Conservation (phyloP, 2,329 filamentous ascomycete genomes). For the Hirsutella minnesotensis region DNA sequence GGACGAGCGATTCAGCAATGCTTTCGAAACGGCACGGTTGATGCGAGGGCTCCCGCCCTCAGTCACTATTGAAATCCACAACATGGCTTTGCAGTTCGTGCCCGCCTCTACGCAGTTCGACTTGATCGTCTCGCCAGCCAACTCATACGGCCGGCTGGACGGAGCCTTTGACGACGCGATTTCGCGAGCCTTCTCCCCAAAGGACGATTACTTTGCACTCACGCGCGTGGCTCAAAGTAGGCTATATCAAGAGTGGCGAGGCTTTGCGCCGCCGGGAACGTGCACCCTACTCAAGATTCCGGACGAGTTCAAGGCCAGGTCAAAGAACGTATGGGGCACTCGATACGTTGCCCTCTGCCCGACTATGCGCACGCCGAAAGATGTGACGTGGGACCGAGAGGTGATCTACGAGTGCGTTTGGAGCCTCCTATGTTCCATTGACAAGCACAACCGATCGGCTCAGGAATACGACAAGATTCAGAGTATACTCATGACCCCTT, state of each 20-base stretch:
- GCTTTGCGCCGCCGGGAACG: conserved; percentile 37
- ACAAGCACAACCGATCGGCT: conserved; percentile 29
- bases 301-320: conserved; percentile 15
- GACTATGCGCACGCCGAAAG: conserved; percentile 35
- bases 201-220: conserved; percentile 31
- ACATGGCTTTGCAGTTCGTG: neutral
- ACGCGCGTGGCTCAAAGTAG: conserved; percentile 27
- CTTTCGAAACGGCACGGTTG: conserved; percentile 23
- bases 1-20: conserved; percentile 16
- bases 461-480: conserved; percentile 15
- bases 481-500: conserved; percentile 36
- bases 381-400: conserved; percentile 36
- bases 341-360: conserved; percentile 36
- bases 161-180: conserved; percentile 44
- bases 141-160: conserved; percentile 41
- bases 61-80: neutral
- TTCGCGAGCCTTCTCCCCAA: conserved; percentile 32
- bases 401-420: conserved; percentile 42
- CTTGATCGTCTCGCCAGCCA: conserved; percentile 39
- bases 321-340: conserved; percentile 27
- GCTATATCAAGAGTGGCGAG: conserved; percentile 34
- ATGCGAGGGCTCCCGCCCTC: neutral
- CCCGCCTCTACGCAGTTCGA: neutral
- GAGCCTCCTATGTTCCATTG: conserved; percentile 35
- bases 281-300: conserved; percentile 36